Evolutionary conservation across 495 filamentous ascomycete species (phyloP), one percentile per base, ranked within the genome.

Genomic region (Annulohypoxylon bovei): DNA sequence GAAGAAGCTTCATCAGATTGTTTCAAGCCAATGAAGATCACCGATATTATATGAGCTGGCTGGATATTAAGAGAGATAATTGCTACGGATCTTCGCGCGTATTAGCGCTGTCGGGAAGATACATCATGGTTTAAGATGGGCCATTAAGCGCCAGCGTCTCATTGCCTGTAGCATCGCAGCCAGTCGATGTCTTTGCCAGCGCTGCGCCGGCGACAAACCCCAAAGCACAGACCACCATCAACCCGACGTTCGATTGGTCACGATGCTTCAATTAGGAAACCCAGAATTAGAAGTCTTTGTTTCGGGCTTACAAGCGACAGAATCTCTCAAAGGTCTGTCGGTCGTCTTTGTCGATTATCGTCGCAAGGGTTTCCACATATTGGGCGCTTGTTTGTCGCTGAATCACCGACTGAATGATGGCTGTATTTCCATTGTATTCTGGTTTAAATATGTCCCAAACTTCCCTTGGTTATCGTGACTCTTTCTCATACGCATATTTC

Each of bases 211-310:
- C 37, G 63, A 71, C 62, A 58, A 49, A 39, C 47, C 18, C 28
- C 14, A 33, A 47, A 54, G 64, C 69, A 59, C 58, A 30, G 54
- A 56, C 63, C 69, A 71, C 68, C 3, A 11, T 4, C 1, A 12
- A 33, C 18, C 30, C 37, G 11, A 8, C 37, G 16, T 22, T 68
- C 27, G 47, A 72, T 72, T 72, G 70, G 70, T 35, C 30, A 50
- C 47, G 23, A 18, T 18, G 46, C 65, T 65, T 72, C 64, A 72
- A 55, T 60, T 65, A 27, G 60, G 64, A 72, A 72, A 61, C 47
- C 70, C 61, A 37, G 59, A 72, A 33, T 65, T 72, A 72, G 70
- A 72, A 68, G 59, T 33, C 49, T 56, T 68, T 50, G 60, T 67
- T 72, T 72, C 60, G 32, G 60, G 47, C 8, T 61, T 18, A 39